Evolutionary conservation across 768 basidiomycete genomes (phyloP).

Genomic region (Panaeolus cyanescens): DNA sequence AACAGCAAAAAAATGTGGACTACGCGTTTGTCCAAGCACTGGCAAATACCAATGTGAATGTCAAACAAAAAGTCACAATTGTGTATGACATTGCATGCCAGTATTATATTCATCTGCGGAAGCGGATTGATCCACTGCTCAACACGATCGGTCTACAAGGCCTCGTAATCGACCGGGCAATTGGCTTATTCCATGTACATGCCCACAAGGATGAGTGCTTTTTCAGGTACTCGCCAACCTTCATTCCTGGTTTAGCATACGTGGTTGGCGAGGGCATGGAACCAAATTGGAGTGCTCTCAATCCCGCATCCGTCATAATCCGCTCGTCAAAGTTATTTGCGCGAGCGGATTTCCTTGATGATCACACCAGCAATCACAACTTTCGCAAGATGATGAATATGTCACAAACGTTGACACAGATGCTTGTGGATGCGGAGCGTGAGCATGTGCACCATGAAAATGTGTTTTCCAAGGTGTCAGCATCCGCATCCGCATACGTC

Average conservation of each 20-base stretch:
- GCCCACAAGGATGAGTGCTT: conserved; percentile 27
- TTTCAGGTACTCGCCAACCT: conserved; percentile 19
- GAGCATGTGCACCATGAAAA: background rate
- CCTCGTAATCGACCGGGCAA: conserved; percentile 13
- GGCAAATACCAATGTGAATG: conserved; percentile 12
- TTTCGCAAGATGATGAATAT: background rate
- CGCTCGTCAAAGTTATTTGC: background rate
- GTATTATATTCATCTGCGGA: conserved; percentile 11
- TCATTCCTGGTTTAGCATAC: conserved; percentile 11
- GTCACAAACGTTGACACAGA: background rate
- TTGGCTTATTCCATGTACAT: conserved; percentile 28
- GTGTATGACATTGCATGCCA: conserved; percentile 19
- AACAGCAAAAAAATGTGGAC: conserved; percentile 23
- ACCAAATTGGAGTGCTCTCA: background rate
- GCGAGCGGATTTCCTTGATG: background rate
- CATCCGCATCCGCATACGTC: background rate
- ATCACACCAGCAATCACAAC: background rate
- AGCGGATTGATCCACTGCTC: conserved; percentile 6
- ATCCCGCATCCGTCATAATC: background rate
- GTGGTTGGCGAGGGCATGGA: background rate
- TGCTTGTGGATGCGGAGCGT: background rate
- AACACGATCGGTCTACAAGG: background rate
- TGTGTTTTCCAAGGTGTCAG: background rate
- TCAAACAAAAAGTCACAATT: conserved; percentile 9
- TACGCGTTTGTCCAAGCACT: too few species aligned